Base-by-base conservation (phyloP, 1,284 basidiomycete genomes). In the Fistulina hepatica region DNA sequence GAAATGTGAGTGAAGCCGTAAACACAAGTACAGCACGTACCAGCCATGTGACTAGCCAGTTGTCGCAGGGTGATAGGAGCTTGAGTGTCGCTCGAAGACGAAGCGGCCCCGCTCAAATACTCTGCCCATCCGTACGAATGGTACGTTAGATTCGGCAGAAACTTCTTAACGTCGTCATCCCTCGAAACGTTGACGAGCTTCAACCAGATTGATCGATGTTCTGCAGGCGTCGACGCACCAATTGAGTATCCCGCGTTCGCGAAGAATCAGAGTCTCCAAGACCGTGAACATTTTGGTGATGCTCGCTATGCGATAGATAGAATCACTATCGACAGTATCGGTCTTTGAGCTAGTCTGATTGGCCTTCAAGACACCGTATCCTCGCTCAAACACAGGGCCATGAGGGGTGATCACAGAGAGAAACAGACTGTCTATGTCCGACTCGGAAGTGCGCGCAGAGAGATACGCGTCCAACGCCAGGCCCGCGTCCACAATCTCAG, bases 261-360 rank as follows among this genome's bases (percentile, higher is more conserved):
- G 57, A 16, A 72, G 53, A 15, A 71, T 60, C 25, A 66, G 47
- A 3, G 63, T 65, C 44, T 73, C 65, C 5, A 69, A 45, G 0
- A 60, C 56, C 4, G 61, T 60, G 45, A 70, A 69, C 42, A 71
- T 51, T 47, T 72, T 73, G 4, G 65, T 61, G 38, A 69, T 59
- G 34, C 63, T 68, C 2, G 67, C 68, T 17, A 71, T 52, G 21
- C 70, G 58, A 44, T 70, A 71, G 39, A 65, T 57, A 0, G 69
- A 63, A 47, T 71, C 45, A 23, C 58, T 55, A 12, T 60, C 52
- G 4, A 63, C 54, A 15, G 49, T 42, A 16, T 44, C 46, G 15
- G 33, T 39, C 0, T 46, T 50, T 11, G 44, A 40, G 4, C 48
- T 49, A 4, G 63, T 56, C 45, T 68, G 68, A 42, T 73, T 71